Evolutionary conservation across 805 yeast species (phyloP).

Genomic region (Candida michaelii): DNA sequence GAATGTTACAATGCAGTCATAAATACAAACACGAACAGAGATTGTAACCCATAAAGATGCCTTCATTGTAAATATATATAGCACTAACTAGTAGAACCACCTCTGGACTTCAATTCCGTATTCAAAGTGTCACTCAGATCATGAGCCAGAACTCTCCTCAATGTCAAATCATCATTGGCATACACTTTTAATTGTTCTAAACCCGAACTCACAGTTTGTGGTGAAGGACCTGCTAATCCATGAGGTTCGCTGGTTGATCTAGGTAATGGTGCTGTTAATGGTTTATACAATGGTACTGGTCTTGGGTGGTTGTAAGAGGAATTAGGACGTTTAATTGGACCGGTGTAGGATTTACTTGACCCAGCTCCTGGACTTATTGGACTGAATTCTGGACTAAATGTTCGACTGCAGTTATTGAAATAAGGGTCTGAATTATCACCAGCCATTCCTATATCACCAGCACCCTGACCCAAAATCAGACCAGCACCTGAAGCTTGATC

Average conservation of each 20-base stretch:
- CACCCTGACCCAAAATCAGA: no score
- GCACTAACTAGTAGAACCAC: no score
- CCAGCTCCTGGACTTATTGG: no score
- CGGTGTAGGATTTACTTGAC: not conserved
- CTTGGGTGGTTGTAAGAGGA: not conserved
- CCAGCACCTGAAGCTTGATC: no score
- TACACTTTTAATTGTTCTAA: slow-evolving; percentile 4
- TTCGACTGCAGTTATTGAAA: no score
- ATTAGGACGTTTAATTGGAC: not conserved
- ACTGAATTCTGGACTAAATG: no score
- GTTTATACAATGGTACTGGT: not conserved
- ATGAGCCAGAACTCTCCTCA: slow-evolving; percentile 5
- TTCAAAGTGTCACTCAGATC: not conserved
- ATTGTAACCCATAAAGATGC: no score
- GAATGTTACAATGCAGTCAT: no score
- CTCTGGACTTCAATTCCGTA: not conserved
- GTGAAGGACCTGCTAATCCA: slow-evolving; percentile 3
- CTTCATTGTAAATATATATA: no score
- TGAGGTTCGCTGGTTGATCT: not conserved
- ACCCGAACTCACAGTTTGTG: slow-evolving; percentile 6
- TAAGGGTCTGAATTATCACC: no score
- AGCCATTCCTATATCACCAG: no score
- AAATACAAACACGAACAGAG: no score
- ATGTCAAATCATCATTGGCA: slow-evolving; percentile 3
- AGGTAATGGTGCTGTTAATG: not conserved